Evolutionary conservation across 805 yeast genomes (phyloP).

Genomic region (Debaryomyces tyrocola): DNA sequence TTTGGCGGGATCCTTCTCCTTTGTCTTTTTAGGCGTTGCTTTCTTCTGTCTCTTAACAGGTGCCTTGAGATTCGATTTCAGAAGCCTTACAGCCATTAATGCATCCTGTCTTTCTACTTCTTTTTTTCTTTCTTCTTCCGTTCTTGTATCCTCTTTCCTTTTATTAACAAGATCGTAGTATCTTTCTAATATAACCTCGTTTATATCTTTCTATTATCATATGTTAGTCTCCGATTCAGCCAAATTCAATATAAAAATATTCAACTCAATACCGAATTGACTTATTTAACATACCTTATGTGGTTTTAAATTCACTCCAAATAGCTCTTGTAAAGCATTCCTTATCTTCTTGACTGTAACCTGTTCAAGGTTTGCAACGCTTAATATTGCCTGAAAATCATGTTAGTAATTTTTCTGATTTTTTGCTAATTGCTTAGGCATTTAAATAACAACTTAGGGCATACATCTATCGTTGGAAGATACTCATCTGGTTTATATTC

Average conservation of each 20-base stretch:
- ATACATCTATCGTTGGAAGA: conserved; percentile 64
- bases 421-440: neutral
- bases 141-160: conserved; percentile 26
- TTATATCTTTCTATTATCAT: conserved; percentile 48
- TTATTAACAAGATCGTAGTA: conserved; percentile 49
- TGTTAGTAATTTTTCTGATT: conserved; percentile 17
- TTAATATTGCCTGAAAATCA: conserved; percentile 58
- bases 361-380: conserved; percentile 66
- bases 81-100: conserved; percentile 50
- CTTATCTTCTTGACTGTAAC: conserved; percentile 73
- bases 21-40: conserved; percentile 5
- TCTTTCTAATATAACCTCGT: conserved; percentile 58
- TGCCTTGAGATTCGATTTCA: conserved; percentile 25
- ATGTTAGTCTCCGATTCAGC: conserved; percentile 15
- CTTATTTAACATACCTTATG: conserved; percentile 37
- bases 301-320: conserved; percentile 51
- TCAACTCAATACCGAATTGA: no score
- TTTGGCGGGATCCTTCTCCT: conserved; percentile 12
- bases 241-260: neutral
- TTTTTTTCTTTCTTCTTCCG: conserved; percentile 17
- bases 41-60: conserved; percentile 19
- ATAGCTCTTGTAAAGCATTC: conserved; percentile 69
- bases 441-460: conserved; percentile 15
- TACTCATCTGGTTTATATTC: conserved; percentile 35
- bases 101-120: conserved; percentile 52